Evolutionary conservation across 768 basidiomycete genomes (phyloP), one percentile per base, ranked within the genome.

Genomic region (Trametes maxima): DNA sequence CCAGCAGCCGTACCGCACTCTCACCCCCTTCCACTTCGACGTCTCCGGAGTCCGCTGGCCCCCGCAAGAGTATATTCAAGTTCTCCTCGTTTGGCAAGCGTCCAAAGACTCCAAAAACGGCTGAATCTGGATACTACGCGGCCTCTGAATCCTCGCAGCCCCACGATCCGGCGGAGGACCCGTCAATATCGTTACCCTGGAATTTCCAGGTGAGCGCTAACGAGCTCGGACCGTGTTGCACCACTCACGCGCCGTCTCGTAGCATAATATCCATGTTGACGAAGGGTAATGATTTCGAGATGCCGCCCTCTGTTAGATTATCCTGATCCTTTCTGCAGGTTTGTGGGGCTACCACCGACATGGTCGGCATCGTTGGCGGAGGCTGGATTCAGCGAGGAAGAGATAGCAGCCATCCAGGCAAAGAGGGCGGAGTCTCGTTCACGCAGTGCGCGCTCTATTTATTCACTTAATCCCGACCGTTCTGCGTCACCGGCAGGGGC

Each of bases 201-300:
- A 90, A 90, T 70, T 89, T 91, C 62, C 87, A 87, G 81, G 88
- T 85, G 69, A 47, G 82, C 55, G 46, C 62, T 47, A 25, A 22
- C 22, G 13, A 35, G 43, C 37, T 46, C 12, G 25, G 10, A 11
- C 36, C 36, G 14, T 61, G 45, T 50, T 47, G 37, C 48, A 43
- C 2, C 54, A 59, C 52, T 53, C 35, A 56, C 10, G 12, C 4
- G 3, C 33, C 21, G 12, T 63, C 28, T 25, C 17, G 17, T 63
- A 90, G 88, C 89, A 92, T 69, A 82, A 91, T 68, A 84, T 91
- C 36, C 89, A 92, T 68, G 89, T 91, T 28, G 87, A 91, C 71
- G 89, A 90, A 74, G 85, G 78, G 85, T 88, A 65, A 57, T 82
- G 79, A 3, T 50, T 45, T 37, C 8, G 8, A 8, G 8, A 33